phyloP scores from a whole-genome alignment of 208 protist species.

The Porcisia hertigi region DNA sequence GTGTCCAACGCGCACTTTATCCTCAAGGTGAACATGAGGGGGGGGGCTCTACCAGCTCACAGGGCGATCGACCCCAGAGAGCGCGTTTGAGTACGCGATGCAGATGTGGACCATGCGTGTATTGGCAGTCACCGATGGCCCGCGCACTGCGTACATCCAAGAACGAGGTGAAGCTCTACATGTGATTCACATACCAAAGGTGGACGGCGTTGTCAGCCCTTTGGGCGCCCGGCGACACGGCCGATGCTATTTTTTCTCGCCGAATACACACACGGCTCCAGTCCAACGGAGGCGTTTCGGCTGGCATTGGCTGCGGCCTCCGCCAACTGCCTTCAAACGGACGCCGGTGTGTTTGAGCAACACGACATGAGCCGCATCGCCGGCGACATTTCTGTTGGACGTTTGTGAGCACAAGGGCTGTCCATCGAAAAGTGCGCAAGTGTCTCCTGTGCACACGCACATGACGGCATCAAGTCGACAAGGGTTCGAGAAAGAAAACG shows the following conservation, averaged over 20 bases:
- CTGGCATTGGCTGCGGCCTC: conserved; percentile 34
- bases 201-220: conserved; percentile 36
- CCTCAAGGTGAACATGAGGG: conserved; percentile 39
- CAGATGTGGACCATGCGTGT: conserved; percentile 29
- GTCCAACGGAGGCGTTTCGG: conserved; percentile 30
- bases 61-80: conserved; percentile 13
- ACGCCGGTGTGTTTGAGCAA: conserved; percentile 24
- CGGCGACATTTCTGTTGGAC: conserved; percentile 44
- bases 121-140: conserved; percentile 39
- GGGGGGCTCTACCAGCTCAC: conserved; percentile 34
- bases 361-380: conserved; percentile 67
- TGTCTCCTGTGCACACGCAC: background rate
- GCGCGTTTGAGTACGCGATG: conserved; percentile 35
- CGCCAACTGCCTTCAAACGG: conserved; percentile 40
- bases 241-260: conserved; percentile 38
- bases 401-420: background rate
- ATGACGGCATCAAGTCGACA: too few relatives aligned
- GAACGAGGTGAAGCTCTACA: conserved; percentile 13
- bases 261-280: conserved; percentile 23
- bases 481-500: too few relatives aligned
- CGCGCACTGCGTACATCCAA: conserved; percentile 26
- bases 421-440: background rate
- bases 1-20: conserved; percentile 27
- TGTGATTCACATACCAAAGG: conserved; percentile 19
- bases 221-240: conserved; percentile 39